phyloP scores from a whole-genome alignment of 1,284 basidiomycete species.

The Quambalaria eucalypti region DNA sequence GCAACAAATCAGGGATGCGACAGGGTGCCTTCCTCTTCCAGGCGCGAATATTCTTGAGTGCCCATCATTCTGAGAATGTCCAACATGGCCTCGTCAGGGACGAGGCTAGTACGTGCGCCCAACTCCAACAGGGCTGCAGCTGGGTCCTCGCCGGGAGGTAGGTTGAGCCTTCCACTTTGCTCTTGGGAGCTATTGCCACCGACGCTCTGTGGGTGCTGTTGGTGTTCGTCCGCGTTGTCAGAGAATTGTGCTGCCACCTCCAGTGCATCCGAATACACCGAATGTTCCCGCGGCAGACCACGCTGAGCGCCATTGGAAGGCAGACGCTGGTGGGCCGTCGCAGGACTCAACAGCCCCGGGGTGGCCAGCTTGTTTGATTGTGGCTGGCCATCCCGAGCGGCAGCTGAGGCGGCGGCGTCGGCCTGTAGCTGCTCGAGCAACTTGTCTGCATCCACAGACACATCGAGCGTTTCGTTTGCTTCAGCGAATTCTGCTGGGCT shows the following conservation, averaged over 20 bases:
- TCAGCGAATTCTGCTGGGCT: neutral
- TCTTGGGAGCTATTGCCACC: neutral
- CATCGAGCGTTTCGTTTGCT: neutral
- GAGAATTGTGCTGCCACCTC: too few relatives aligned
- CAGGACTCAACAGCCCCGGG: neutral
- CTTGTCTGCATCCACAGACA: neutral
- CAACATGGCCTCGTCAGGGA: conserved; percentile 1
- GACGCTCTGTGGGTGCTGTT: too few relatives aligned
- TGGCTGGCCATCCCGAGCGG: neutral
- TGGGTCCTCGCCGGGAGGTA: too few relatives aligned
- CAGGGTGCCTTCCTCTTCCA: neutral
- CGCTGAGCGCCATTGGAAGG: neutral
- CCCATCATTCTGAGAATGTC: neutral
- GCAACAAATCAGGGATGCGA: neutral
- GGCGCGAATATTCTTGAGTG: neutral
- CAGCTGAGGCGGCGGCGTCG: neutral
- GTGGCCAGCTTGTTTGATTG: neutral
- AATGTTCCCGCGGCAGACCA: neutral
- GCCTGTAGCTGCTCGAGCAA: neutral
- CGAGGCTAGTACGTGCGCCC: neutral
- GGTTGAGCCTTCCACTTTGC: too few relatives aligned
- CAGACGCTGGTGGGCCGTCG: neutral
- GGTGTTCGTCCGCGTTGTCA: too few relatives aligned
- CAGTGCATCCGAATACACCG: neutral
- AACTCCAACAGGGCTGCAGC: too few relatives aligned